A percentile compares a stretch with the other conserved stretches of the same genome.
phyloP scores from a whole-genome alignment of 2,329 filamentous ascomycete genomes.

The Didymella sp. region DNA sequence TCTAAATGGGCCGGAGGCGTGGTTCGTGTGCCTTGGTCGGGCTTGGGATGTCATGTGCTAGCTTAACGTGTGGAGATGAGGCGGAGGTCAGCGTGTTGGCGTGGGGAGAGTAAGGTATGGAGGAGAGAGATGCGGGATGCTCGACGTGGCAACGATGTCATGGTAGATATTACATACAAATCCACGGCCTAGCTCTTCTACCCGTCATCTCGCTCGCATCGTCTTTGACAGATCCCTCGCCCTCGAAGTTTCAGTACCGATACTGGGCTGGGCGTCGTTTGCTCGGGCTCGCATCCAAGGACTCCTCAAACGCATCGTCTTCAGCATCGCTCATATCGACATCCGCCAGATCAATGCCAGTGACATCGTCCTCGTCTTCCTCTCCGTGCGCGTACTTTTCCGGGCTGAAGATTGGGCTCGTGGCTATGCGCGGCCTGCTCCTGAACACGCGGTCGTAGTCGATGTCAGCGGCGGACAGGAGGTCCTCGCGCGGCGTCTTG shows the following conservation, averaged over 20 bases:
- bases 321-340: slow-evolving; percentile 39
- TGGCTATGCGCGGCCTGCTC: slow-evolving; percentile 79
- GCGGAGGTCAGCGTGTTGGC: too few species aligned
- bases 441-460: slow-evolving; percentile 87
- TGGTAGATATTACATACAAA: too few species aligned
- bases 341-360: slow-evolving; percentile 42
- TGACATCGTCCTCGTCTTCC: slow-evolving; percentile 38
- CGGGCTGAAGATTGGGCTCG: slow-evolving; percentile 66
- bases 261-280: slow-evolving; percentile 18
- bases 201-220: too few species aligned
- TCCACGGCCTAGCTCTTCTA: too few species aligned
- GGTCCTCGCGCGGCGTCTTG: slow-evolving; percentile 67
- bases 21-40: too few species aligned
- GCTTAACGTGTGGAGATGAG: too few species aligned
- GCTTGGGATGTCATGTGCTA: too few species aligned
- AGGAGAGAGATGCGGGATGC: too few species aligned
- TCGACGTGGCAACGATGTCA: too few species aligned
- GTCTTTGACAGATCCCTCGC: too few species aligned
- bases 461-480: slow-evolving; percentile 71
- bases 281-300: slow-evolving; percentile 45
- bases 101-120: too few species aligned
- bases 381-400: slow-evolving; percentile 14
- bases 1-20: too few species aligned
- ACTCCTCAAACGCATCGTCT: slow-evolving; percentile 29
- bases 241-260: not conserved